These are phyloP conservation scores for Fusarium pseudograminearum DNA, from an alignment of 2,329 filamentous ascomycete genomes.

Conservation along the genomic window DNA sequence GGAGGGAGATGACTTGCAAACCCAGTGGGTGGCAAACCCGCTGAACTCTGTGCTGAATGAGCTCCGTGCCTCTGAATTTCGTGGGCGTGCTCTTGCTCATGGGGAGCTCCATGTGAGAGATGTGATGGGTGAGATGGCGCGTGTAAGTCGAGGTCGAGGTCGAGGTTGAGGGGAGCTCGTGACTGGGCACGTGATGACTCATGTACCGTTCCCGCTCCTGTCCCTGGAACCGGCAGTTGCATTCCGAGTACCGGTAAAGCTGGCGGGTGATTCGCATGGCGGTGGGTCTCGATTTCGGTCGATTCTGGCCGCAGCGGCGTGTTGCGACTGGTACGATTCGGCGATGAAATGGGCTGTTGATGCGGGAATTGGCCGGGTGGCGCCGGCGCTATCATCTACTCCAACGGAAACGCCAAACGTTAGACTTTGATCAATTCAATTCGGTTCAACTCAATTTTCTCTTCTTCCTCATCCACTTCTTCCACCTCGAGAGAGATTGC, in stretches of 20 bases:
- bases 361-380: conserved; percentile 43
- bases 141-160: conserved; percentile 43
- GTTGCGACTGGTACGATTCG: conserved; percentile 47
- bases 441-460: conserved; percentile 8
- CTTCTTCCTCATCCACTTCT: conserved; percentile 17
- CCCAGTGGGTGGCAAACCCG: conserved; percentile 20
- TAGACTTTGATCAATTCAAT: conserved; percentile 30
- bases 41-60: conserved; percentile 33
- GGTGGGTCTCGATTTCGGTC: conserved; percentile 42
- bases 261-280: conserved; percentile 30
- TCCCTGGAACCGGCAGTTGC: conserved; percentile 30
- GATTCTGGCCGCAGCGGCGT: conserved; percentile 43
- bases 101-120: conserved; percentile 16
- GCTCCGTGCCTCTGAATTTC: conserved; percentile 10
- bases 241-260: conserved; percentile 35
- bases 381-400: conserved; percentile 44
- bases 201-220: no score
- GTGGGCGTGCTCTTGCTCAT: conserved; percentile 21
- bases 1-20: conserved; percentile 37
- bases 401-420: conserved; percentile 35
- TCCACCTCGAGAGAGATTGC: conserved; percentile 16
- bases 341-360: conserved; percentile 48
- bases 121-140: conserved; percentile 23
- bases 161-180: conserved; percentile 36
- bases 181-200: conserved; percentile 40